Base-by-base conservation (phyloP, 176 grass and related monocot genomes). In the Aechmea fasciata region DNA sequence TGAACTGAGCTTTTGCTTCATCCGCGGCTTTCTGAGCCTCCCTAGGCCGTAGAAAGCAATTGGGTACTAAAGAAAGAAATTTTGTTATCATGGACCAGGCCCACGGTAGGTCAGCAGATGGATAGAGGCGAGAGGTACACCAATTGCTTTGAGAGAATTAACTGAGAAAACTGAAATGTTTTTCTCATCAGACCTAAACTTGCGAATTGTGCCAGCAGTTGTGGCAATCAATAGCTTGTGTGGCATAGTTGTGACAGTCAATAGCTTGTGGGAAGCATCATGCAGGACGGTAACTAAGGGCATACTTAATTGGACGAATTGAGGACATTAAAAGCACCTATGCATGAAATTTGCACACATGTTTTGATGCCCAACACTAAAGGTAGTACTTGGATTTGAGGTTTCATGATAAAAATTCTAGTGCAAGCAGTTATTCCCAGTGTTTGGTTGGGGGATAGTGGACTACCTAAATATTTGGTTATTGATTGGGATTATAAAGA, bases 31-130 rank as follows among this genome's bases (percentile, higher is more conserved):
- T 99, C 48, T 99, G 95, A 78, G 95, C 90, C 54, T 99, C 95
- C 84, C 95, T 94, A 77, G 90, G 95, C 80, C 87, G 89, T 52
- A 99, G 82, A 83, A 99, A 99, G 87, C 95, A 99, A 88, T 90
- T 90, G 68, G 95, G 95, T 85, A 90, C 87, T 99, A 99, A 78
- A 90, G 80, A 92, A 85, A 96, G 81, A 89, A 99, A 80, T 66
- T 41, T 41, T 68, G 74, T 79, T 84, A 90, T 88, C 77, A 82
- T 84, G 93, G 84, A 92, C 71, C 77, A 89, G 72, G 87, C 83
- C 95, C 90, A 90, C 13, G 55, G 78, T 85, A 77, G 78, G 89
- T 93, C 89, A 90, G 83, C 89, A 86, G 84, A 96, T 88, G 87
- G 78, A 90, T 83, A 86, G 71, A 85, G 76, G 81, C 83, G 73